phyloP scores from a whole-genome alignment of 1,284 basidiomycete genomes.

The Phlebopus sp. region DNA sequence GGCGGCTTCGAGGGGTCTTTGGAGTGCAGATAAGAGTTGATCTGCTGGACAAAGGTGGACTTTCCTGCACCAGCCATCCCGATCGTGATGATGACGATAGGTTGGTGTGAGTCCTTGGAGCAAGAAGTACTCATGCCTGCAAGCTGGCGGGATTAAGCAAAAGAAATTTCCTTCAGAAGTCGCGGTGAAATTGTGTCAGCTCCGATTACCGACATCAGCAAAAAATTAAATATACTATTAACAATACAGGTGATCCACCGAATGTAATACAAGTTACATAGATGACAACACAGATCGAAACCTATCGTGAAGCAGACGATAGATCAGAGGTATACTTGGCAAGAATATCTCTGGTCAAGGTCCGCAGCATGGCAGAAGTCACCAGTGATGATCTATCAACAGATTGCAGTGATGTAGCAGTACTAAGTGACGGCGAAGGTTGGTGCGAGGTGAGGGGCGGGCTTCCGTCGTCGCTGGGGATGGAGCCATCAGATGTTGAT shows the following conservation, averaged over 20 bases:
- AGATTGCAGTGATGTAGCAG: conserved; percentile 36
- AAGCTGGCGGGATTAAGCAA: no score
- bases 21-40: conserved; percentile 82
- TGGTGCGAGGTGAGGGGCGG: conserved; percentile 20
- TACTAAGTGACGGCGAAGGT: conserved; percentile 36
- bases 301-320: no score
- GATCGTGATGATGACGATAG: conserved; percentile 82
- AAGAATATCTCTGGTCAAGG: conserved; percentile 59
- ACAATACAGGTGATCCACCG: conserved; percentile 9
- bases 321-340: conserved; percentile 41
- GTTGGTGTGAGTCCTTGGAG: conserved; percentile 44
- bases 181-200: no score
- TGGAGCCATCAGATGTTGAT: conserved; percentile 29
- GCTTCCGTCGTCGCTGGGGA: conserved; percentile 29
- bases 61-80: conserved; percentile 97
- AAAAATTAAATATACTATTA: background rate
- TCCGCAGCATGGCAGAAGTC: conserved; percentile 68
- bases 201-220: no score
- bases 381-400: conserved; percentile 39
- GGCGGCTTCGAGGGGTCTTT: conserved; percentile 65
- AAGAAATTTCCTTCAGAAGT: no score
- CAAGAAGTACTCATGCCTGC: conserved; percentile 4
- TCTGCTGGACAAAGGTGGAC: conserved; percentile 93
- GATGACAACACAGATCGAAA: background rate
- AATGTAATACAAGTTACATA: conserved; percentile 8